These are phyloP conservation scores for Paraconiothyrium brasiliense DNA, from an alignment of 2,329 filamentous ascomycete genomes.

Conservation along the genomic window DNA sequence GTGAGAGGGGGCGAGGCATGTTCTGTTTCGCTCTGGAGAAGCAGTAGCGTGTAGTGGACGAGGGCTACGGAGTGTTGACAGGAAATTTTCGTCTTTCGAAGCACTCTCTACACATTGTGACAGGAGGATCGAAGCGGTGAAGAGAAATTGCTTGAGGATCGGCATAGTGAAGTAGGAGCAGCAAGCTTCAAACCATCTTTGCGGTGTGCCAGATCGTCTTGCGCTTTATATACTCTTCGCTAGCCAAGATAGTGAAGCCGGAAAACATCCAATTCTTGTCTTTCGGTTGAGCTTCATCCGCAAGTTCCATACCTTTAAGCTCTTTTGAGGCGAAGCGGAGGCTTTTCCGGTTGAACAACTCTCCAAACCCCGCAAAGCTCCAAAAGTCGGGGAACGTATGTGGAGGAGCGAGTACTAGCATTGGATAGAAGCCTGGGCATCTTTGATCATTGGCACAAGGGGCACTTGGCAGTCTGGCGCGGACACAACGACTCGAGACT, in stretches of 20 bases:
- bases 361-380: neutral
- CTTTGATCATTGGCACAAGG: neutral
- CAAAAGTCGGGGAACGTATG: neutral
- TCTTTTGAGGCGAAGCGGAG: neutral
- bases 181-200: neutral
- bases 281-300: neutral
- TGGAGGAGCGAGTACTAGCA: neutral
- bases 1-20: constrained; percentile 25
- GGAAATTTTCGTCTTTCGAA: constrained; percentile 24
- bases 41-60: constrained; percentile 23
- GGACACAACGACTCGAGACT: neutral
- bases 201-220: neutral
- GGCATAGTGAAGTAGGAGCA: neutral
- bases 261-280: neutral
- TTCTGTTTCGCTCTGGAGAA: constrained; percentile 24
- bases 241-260: neutral
- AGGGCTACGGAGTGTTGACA: constrained; percentile 22
- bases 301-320: neutral
- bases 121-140: neutral
- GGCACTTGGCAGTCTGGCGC: neutral
- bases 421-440: neutral
- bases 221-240: neutral
- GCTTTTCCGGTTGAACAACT: neutral
- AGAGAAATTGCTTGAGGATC: neutral
- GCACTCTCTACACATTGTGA: neutral